Evolutionary conservation across 2,329 filamentous ascomycete species (phyloP), one percentile per base, ranked within the genome.

Genomic region (Penicillium concentricum): DNA sequence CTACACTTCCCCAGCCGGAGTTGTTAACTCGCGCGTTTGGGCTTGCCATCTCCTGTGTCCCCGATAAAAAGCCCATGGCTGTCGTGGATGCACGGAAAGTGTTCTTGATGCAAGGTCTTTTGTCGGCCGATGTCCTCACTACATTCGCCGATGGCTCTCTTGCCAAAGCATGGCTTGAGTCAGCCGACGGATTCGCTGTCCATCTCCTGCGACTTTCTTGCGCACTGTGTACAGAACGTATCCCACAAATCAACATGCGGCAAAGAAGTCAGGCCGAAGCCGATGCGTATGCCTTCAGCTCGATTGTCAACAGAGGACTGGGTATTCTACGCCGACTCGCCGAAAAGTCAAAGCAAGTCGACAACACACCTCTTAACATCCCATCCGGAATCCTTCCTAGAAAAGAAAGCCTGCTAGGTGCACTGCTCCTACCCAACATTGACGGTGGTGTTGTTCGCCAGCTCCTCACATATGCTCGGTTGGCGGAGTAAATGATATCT

Each of bases 111-210:
- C 94, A 99, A 75, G 92, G 92, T 1, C 84, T 97, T 66, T 81
- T 97, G 6, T 90, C 92, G 1, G 92, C 91, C 0, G 92, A 97
- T 64, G 95, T 97, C 50, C 78, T 97, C 3, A 86, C 91, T 0
- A 87, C 87, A 10, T 80, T 97, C 5, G 81, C 85, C n/a, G 91
- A 95, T 62, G 83, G 82, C 16, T 83, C 85, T 4, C 76, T 97
- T 8, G 88, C 92, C 4, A 85, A 85, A 54, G 81, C 84, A 0
- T 97, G 94, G 92, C 82, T 97, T 8, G 85, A 87, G 38, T 91
- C 90, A 4, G 86, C 88, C 41, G 92, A 95, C 65, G 90, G 90
- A 0, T 94, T 96, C 72, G 88, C 90, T 1, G 85, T 89, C 56
- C 92, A 88, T 65, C 81, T 97, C 8, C 84, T 93, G 55, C 84